phyloP scores from a whole-genome alignment of 2,329 filamentous ascomycete genomes.

The Fusarium burgessii region DNA sequence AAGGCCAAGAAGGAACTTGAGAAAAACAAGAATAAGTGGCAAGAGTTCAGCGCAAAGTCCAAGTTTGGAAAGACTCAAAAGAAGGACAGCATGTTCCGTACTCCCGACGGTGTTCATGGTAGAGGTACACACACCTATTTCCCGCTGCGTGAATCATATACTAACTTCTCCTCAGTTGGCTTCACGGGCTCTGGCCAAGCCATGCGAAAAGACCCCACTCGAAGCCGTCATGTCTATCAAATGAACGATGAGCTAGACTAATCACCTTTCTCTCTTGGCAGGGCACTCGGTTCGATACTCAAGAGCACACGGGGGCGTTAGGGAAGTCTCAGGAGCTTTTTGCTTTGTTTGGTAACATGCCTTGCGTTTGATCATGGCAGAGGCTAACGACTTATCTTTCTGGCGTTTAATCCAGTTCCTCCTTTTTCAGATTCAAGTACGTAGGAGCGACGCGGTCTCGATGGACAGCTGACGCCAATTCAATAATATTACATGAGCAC shows the following conservation, averaged over 20 bases:
- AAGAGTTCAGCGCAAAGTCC: slow-evolving; percentile 86
- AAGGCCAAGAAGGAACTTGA: slow-evolving; percentile 93
- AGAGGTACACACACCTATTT: slow-evolving; percentile 71
- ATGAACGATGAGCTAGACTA: slow-evolving; percentile 79
- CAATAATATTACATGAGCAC: slow-evolving; percentile 34
- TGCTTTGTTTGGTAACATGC: slow-evolving; percentile 53
- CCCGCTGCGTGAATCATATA: neutral
- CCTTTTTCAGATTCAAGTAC: slow-evolving; percentile 37
- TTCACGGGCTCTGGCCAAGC: slow-evolving; percentile 95
- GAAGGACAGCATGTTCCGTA: slow-evolving; percentile 98
- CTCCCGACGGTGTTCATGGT: slow-evolving; percentile 85
- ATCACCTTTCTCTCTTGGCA: slow-evolving; percentile 50
- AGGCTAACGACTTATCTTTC: slow-evolving; percentile 57
- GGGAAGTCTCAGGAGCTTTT: slow-evolving; percentile 41
- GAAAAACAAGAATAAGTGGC: slow-evolving; percentile 92
- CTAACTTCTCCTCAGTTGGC: slow-evolving; percentile 73
- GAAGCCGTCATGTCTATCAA: slow-evolving; percentile 88
- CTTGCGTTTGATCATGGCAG: slow-evolving; percentile 51
- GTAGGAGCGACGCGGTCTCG: slow-evolving; percentile 34
- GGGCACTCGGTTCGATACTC: slow-evolving; percentile 37
- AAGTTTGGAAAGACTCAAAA: slow-evolving; percentile 76
- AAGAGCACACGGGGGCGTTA: slow-evolving; percentile 43
- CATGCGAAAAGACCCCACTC: slow-evolving; percentile 91
- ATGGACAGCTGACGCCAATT: slow-evolving; percentile 37
- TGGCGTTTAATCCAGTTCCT: slow-evolving; percentile 43